Evolutionary conservation across 345 rosid genomes (phyloP).

Genomic region (Gossypium australe): DNA sequence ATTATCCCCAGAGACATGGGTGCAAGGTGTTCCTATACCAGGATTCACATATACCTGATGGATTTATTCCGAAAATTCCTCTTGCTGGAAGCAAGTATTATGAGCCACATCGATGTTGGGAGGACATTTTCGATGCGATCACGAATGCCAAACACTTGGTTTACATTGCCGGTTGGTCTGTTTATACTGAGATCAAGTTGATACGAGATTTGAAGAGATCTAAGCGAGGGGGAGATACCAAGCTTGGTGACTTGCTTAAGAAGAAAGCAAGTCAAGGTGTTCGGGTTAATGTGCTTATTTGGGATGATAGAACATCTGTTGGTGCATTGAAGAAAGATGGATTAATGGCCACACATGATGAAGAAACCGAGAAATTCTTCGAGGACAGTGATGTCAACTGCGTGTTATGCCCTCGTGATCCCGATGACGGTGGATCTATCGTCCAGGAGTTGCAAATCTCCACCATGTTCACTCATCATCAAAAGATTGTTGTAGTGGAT

Average conservation of each 20-base stretch:
- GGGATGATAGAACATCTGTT: slow-evolving; percentile 99
- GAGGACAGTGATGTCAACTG: slow-evolving; percentile 72
- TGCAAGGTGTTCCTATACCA: slow-evolving; percentile 89
- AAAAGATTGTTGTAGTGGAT: slow-evolving; percentile 94
- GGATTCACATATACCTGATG: slow-evolving; percentile 90
- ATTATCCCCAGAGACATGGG: slow-evolving; percentile 76
- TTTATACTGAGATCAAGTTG: slow-evolving; percentile 78
- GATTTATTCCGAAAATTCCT: slow-evolving; percentile 78
- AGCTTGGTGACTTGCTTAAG: slow-evolving; percentile 80
- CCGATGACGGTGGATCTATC: slow-evolving; percentile 95
- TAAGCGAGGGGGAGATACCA: slow-evolving; percentile 80
- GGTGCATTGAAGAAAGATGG: slow-evolving; percentile 81
- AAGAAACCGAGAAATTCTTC: slow-evolving; percentile 75
- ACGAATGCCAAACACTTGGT: slow-evolving; percentile 79
- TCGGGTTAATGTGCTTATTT: slow-evolving; percentile 78
- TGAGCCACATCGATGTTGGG: slow-evolving; percentile 92
- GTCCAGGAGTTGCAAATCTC: slow-evolving; percentile 82
- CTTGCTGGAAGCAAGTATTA: slow-evolving; percentile 83
- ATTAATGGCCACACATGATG: slow-evolving; percentile 97
- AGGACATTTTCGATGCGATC: slow-evolving; percentile 85
- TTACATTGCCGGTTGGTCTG: slow-evolving; percentile 98
- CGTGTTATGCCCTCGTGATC: slow-evolving; percentile 87
- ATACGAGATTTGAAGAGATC: slow-evolving; percentile 89
- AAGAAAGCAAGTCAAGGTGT: slow-evolving; percentile 94
- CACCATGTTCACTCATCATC: slow-evolving; percentile 99